Evolutionary conservation across 1,284 basidiomycete species (phyloP), one percentile per base, ranked within the genome.

Genomic region (Leccinum angustisporum): DNA sequence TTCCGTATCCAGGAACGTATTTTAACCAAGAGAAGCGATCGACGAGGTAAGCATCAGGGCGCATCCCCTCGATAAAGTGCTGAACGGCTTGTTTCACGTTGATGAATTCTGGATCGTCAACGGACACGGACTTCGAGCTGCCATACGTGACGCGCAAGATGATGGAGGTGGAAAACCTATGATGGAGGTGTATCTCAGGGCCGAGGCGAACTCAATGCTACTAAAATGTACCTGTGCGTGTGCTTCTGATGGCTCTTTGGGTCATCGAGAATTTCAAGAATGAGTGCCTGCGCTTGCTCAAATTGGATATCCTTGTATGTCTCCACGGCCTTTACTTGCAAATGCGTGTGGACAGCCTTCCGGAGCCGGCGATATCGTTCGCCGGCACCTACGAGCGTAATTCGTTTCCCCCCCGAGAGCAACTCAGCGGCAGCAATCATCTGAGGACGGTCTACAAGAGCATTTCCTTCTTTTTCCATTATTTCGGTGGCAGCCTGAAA

Each of bases 71-170:
- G 3, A 84, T 82, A 9, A 90, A 77, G 14, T 83, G 78, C 2
- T 77, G 73, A 3, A 86, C 72, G 36, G 78, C 79, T 21, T 78
- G 73, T 53, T 81, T 83, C 38, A 90, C 80, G 8, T 30, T 25
- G 13, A 75, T 63, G 1, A 91, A 80, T 25, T 86, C 85, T 0
- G 83, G 83, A 66, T 90, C 87, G 3, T 83, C 75, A 60, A 81
- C 82, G 0, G 78, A 77, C 10, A 81, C 81, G 2, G 65, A 81
- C 65, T 65, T 75, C 0, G 79, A 75, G 59, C 84, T 86, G 4
- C 87, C 88, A 66, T 91, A 91, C 1, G 86, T 83, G 31, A 90
- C 75, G 1, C 82, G 80, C 72, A 91, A 80, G 3, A 90, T 84
- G 1, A 90, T 79, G 2, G 83, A 83, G 0, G 86, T 83, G 0